These are phyloP conservation scores for Nannochloris sp. DNA, from an alignment of 139 green algal species.

Conservation along the genomic window DNA sequence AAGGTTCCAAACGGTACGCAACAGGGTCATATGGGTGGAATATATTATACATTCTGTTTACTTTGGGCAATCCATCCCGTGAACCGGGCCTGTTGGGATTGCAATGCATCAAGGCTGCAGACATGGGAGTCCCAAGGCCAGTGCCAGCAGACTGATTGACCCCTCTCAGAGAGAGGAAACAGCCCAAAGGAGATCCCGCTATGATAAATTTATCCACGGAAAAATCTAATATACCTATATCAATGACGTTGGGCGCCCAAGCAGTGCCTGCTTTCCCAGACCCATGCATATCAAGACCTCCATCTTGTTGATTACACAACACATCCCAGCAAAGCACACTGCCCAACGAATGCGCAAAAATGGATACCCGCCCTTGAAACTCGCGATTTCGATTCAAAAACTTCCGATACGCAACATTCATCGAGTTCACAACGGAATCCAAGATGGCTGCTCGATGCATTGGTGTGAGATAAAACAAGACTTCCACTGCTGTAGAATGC, in stretches of 20 bases:
- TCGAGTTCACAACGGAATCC: conserved; percentile 32
- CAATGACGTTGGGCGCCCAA: conserved; percentile 2
- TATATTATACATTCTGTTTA: conserved; percentile 50
- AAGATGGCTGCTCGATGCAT: conserved; percentile 54
- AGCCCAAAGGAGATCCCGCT: conserved; percentile 57
- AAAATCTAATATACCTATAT: conserved; percentile 23
- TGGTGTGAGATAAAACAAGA: conserved; percentile 68
- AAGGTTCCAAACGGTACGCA: conserved; percentile 55
- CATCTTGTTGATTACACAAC: conserved; percentile 50
- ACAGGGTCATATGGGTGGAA: conserved; percentile 67
- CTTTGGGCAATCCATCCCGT: conserved; percentile 44
- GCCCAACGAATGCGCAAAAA: conserved; percentile 63
- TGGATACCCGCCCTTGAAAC: conserved; percentile 51
- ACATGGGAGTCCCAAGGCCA: conserved; percentile 26
- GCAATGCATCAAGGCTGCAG: conserved; percentile 12
- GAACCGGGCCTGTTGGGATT: conserved; percentile 3
- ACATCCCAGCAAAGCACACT: conserved; percentile 65
- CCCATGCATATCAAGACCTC: neutral
- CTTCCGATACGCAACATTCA: conserved; percentile 45
- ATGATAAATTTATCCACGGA: conserved; percentile 55
- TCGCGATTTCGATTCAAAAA: conserved; percentile 56
- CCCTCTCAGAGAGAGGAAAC: conserved; percentile 59
- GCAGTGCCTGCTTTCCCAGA: neutral
- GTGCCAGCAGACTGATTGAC: conserved; percentile 23
- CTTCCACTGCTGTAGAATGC: conserved; percentile 59